Percentiles rank a stretch among this genome's conserved stretches.
Evolutionary conservation across 345 rosid genomes (phyloP).

Genomic region (Murraya paniculata): DNA sequence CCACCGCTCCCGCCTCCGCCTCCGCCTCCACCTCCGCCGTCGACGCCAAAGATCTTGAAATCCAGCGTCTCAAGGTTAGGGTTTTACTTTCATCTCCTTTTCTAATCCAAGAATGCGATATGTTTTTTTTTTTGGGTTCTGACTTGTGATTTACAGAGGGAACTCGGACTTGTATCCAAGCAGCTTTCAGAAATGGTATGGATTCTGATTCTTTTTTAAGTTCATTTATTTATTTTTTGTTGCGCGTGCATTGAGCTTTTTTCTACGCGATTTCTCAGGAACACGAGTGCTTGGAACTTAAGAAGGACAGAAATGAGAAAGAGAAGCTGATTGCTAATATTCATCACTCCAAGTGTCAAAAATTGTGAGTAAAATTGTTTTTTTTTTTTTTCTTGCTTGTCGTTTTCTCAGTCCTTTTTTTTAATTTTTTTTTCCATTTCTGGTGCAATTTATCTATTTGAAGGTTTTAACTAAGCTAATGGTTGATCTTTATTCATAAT

Average conservation of each 20-base stretch:
- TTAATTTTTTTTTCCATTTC: too few relatives aligned
- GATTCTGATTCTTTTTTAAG: neutral
- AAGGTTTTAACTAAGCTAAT: too few relatives aligned
- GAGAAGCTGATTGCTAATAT: slow-evolving; percentile 22
- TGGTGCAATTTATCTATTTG: too few relatives aligned
- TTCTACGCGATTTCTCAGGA: slow-evolving; percentile 46
- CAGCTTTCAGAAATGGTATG: slow-evolving; percentile 39
- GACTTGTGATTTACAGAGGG: slow-evolving; percentile 45
- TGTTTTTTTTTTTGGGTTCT: neutral
- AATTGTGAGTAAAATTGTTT: slow-evolving; percentile 31
- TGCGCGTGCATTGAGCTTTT: too few relatives aligned
- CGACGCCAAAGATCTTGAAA: slow-evolving; percentile 48
- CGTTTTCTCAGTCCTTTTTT: too few relatives aligned
- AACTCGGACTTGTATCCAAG: slow-evolving; percentile 54
- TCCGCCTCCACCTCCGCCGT: slow-evolving; percentile 6
- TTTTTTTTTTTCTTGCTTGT: neutral
- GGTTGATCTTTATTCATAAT: too few relatives aligned
- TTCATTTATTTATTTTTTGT: too few relatives aligned
- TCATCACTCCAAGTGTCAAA: slow-evolving; percentile 18
- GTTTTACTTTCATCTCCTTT: neutral
- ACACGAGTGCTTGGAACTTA: slow-evolving; percentile 53
- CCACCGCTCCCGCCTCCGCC: slow-evolving; percentile 8
- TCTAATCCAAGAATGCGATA: neutral
- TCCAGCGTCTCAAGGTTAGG: slow-evolving; percentile 67
- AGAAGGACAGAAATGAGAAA: slow-evolving; percentile 37